Base-by-base conservation (phyloP, 371 early-diverging fungal species). In the Mortierella sp. region DNA sequence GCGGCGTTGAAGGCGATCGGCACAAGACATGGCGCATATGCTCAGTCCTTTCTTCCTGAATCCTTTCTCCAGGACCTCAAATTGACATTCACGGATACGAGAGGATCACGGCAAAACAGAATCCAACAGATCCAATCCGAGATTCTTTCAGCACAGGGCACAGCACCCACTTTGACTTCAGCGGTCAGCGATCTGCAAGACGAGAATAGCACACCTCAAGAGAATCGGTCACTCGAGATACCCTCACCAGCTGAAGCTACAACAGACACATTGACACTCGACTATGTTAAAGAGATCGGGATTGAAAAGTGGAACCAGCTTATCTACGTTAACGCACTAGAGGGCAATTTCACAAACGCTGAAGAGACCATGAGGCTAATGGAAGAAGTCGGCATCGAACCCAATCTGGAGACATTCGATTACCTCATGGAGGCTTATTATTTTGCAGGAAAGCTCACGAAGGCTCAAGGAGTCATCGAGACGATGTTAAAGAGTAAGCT, bases 351-450 rank as follows among this genome's bases (percentile, higher is more conserved):
- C 0, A 74, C 77, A 0, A 90, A 94, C 64, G 96, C 96, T 1
- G 89, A 93, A 66, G 82, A 85, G 62, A 92, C 91, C 29, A 86
- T 93, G 62, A 81, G 91, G 14, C 64, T 93, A 62, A 92, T 95
- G 87, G 70, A 84, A 58, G 85, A 89, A 56, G 82, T 86, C 16
- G 89, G 91, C 6, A 57, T 91, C 12, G 64, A 83, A 66, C 95
- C 95, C 5, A 89, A 88, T 66, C 68, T 89, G 43, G 80, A 85
- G 37, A 88, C 94, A 0, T 91, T 89, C 75, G 91, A 90, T 66
- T 86, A 93, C 61, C 84, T 97, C 47, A 87, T 96, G 81, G 88
- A 94, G 71, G 93, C 94, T 0, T 94, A 96, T 74, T 91, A 93
- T 12, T 90, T 89, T 66, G 84, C 82, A 0, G 88, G 89, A 5